phyloP scores from a whole-genome alignment of 2,329 filamentous ascomycete species.

The Mycocentrospora acerina region DNA sequence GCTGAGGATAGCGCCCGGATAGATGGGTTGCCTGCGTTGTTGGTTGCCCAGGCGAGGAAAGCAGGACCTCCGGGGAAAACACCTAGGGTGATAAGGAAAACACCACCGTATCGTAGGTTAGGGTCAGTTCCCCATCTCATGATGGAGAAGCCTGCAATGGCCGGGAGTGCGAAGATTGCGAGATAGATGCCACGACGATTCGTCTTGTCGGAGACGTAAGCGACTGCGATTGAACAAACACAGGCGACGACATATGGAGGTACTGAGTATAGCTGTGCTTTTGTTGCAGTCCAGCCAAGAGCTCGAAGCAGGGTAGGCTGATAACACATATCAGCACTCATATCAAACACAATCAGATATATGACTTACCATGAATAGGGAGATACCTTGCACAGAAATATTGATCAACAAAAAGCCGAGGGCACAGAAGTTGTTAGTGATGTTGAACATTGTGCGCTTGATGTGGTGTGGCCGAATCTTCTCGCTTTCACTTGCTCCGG shows the following conservation, averaged over 20 bases:
- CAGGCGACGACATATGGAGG: slow-evolving; percentile 44
- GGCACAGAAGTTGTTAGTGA: slow-evolving; percentile 62
- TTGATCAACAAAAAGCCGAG: slow-evolving; percentile 62
- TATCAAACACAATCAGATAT: not conserved
- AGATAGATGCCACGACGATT: slow-evolving; percentile 43
- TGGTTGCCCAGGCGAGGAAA: slow-evolving; percentile 61
- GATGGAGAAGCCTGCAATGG: slow-evolving; percentile 55
- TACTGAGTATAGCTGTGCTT: slow-evolving; percentile 43
- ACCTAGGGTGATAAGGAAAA: slow-evolving; percentile 58
- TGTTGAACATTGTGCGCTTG: slow-evolving; percentile 54
- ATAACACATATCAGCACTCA: slow-evolving; percentile 5
- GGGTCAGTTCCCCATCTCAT: slow-evolving; percentile 60
- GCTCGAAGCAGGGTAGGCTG: slow-evolving; percentile 42
- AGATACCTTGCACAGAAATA: slow-evolving; percentile 57
- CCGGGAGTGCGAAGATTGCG: slow-evolving; percentile 41
- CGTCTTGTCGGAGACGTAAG: slow-evolving; percentile 41
- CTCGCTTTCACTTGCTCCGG: slow-evolving; percentile 50
- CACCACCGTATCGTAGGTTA: slow-evolving; percentile 54
- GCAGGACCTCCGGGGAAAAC: slow-evolving; percentile 61
- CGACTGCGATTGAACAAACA: slow-evolving; percentile 38
- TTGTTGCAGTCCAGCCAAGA: slow-evolving; percentile 42
- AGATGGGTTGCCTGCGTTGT: slow-evolving; percentile 60
- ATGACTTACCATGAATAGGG: slow-evolving; percentile 40
- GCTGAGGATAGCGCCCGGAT: slow-evolving; percentile 58
- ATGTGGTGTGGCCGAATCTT: slow-evolving; percentile 53